These are phyloP conservation scores for Arthrinium phaeospermum DNA, from an alignment of 2,329 filamentous ascomycete genomes.

Conservation along the genomic window DNA sequence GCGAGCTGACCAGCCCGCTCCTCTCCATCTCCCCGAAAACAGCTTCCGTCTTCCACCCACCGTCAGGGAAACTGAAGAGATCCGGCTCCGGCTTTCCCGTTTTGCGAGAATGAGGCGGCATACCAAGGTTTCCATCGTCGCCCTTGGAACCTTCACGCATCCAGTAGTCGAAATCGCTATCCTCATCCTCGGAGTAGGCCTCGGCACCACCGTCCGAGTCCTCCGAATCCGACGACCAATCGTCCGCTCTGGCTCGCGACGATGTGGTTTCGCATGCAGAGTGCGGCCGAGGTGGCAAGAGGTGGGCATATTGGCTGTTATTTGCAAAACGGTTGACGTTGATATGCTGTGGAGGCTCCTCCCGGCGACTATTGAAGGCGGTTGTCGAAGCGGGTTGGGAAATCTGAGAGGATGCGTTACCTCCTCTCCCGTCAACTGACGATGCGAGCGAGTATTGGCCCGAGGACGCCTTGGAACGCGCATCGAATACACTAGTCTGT, in stretches of 20 bases:
- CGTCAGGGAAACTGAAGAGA: conserved; percentile 58
- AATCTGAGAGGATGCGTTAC: conserved; percentile 25
- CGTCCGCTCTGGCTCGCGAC: not conserved
- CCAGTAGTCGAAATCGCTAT: conserved; percentile 62
- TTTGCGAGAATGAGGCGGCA: conserved; percentile 30
- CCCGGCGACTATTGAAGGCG: conserved; percentile 21
- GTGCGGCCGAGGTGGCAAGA: conserved; percentile 47
- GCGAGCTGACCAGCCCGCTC: conserved; percentile 38
- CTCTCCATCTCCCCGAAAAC: conserved; percentile 52
- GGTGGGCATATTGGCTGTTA: not conserved
- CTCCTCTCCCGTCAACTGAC: conserved; percentile 25
- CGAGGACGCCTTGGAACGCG: not conserved
- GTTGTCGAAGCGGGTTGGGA: conserved; percentile 31
- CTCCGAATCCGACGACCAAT: conserved; percentile 50
- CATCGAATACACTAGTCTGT: not conserved
- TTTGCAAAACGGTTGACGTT: not conserved
- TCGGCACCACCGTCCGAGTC: conserved; percentile 49
- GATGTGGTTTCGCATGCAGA: conserved; percentile 53
- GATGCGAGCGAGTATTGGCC: conserved; percentile 5
- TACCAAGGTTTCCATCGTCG: conserved; percentile 27
- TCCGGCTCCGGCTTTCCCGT: conserved; percentile 52
- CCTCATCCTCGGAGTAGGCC: conserved; percentile 41
- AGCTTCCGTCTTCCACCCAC: conserved; percentile 53
- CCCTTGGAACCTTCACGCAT: conserved; percentile 52
- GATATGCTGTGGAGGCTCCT: conserved; percentile 24